Evolutionary conservation across 2,329 filamentous ascomycete genomes (phyloP).

Genomic region (Colletotrichum sp.): DNA sequence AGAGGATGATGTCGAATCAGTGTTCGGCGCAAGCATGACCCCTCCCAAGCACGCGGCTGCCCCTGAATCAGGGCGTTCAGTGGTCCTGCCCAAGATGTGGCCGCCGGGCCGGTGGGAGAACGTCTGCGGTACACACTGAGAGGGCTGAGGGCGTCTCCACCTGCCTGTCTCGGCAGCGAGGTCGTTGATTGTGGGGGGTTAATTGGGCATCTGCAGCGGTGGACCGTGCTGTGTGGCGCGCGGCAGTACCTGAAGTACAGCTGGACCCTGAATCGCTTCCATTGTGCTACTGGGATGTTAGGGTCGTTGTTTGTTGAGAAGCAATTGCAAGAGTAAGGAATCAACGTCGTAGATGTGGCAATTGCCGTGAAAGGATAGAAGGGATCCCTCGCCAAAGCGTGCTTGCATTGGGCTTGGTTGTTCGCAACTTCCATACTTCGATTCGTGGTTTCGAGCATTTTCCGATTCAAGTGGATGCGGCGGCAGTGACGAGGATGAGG

Average conservation of each 20-base stretch:
- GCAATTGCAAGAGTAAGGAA: background rate
- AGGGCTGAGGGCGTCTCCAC: background rate
- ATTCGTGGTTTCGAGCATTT: background rate
- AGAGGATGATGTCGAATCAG: background rate
- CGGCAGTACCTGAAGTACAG: background rate
- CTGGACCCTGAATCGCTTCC: background rate
- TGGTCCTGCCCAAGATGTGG: background rate
- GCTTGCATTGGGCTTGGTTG: background rate
- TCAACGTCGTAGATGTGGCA: fast-evolving
- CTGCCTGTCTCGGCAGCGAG: background rate
- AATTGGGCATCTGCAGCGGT: background rate
- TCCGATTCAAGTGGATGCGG: background rate
- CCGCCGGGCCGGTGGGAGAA: background rate
- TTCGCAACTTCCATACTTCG: background rate
- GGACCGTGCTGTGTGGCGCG: background rate
- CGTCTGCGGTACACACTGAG: background rate
- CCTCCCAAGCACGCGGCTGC: background rate
- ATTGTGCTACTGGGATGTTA: background rate
- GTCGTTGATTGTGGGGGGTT: background rate
- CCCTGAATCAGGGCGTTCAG: background rate
- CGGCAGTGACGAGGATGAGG: background rate
- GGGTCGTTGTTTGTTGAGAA: fast-evolving
- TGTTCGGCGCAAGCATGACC: background rate
- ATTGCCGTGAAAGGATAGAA: fast-evolving
- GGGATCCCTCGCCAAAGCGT: fast-evolving